A percentile compares a stretch with the other conserved stretches of the same genome.
Evolutionary conservation across 2,329 filamentous ascomycete genomes (phyloP).

Genomic region (Exserohilum rostratum): DNA sequence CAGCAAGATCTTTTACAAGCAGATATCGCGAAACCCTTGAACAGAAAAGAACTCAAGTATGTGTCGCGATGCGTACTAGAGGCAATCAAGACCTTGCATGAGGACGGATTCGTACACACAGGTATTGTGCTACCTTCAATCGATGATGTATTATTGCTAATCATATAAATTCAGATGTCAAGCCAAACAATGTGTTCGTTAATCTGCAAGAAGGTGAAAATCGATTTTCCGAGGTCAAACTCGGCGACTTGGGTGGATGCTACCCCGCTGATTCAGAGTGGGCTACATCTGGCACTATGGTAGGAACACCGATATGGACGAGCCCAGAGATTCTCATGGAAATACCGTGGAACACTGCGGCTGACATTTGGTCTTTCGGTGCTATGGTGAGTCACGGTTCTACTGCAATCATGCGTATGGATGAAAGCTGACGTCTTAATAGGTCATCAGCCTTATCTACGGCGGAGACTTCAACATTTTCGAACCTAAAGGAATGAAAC

Average conservation of each 20-base stretch:
- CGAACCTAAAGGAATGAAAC: constrained; percentile 25
- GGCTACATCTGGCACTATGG: constrained; percentile 32
- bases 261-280: constrained; percentile 25
- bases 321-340: constrained; percentile 45
- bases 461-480: constrained; percentile 35
- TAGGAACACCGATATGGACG: constrained; percentile 48
- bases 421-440: constrained; percentile 7
- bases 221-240: constrained; percentile 45
- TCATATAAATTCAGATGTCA: constrained; percentile 31
- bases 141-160: not conserved
- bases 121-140: constrained; percentile 11
- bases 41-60: constrained; percentile 26
- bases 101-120: constrained; percentile 35
- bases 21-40: constrained; percentile 19
- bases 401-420: constrained; percentile 1
- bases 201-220: constrained; percentile 37
- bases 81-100: constrained; percentile 32
- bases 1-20: constrained; percentile 25
- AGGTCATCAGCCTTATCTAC: constrained; percentile 40
- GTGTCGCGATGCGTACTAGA: constrained; percentile 27
- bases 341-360: constrained; percentile 44
- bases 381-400: constrained; percentile 36
- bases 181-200: constrained; percentile 49
- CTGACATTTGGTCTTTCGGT: constrained; percentile 52
- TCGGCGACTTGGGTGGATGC: constrained; percentile 43